A percentile compares a stretch with the other conserved stretches of the same genome.
Conservation (phyloP, 2,329 filamentous ascomycete species). For the Colletotrichum sp. region DNA sequence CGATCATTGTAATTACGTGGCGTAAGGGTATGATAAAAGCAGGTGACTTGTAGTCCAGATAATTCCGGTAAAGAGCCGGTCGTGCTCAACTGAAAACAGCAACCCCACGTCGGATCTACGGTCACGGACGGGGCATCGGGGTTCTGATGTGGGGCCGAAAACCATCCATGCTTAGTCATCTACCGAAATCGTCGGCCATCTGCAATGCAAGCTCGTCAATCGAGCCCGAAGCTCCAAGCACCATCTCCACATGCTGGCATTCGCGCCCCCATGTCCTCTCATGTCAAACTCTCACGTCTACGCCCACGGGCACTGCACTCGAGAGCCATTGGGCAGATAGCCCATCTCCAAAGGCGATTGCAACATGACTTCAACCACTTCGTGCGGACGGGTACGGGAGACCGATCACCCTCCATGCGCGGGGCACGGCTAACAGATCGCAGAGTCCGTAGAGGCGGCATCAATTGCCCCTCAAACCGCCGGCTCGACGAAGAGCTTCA, state of each 20-base stretch:
- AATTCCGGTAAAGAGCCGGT: rapidly evolving
- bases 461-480: background rate
- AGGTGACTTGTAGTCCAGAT: rapidly evolving
- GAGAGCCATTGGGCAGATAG: background rate
- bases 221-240: background rate
- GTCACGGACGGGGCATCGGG: background rate
- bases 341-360: background rate
- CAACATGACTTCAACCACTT: slow-evolving; percentile 19
- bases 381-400: slow-evolving; percentile 3
- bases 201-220: background rate
- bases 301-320: background rate
- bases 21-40: background rate
- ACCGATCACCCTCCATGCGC: background rate
- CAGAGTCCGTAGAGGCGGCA: background rate
- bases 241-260: background rate
- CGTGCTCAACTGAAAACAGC: background rate
- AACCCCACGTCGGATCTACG: background rate
- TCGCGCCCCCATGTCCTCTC: slow-evolving; percentile 18
- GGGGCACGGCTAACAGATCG: background rate
- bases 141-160: background rate
- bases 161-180: background rate
- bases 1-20: rapidly evolving
- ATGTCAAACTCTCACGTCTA: slow-evolving; percentile 17
- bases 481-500: slow-evolving; percentile 31
- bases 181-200: background rate